Base-by-base conservation (phyloP, 1,139 yeast species). In the Protomyces pachydermus region DNA sequence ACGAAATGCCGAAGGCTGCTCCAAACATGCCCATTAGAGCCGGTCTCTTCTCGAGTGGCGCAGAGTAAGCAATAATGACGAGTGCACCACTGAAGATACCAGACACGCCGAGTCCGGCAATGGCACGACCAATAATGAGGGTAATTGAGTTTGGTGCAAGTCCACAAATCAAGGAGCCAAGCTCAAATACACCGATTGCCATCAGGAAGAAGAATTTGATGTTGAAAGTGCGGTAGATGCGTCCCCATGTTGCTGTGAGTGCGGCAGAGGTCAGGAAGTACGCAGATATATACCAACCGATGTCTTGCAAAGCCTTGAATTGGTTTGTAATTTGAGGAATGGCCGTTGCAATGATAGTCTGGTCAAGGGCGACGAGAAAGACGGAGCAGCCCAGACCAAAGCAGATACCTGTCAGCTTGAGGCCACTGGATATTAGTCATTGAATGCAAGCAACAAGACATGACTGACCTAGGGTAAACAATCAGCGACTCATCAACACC, bases 81-180 rank as follows among this genome's bases (percentile, higher is more conserved):
- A 81, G 78, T 10, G 82, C 84, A 76, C 86, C 77, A 1, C 85
- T 79, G 68, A 83, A 84, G 48, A 86, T 80, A 8, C 88, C 88
- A 48, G 89, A 87, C 9, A 87, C 91, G 18, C 93, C 93, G 58
- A 84, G 71, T 64, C 95, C 95, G 57, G 86, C 85, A 48, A 87
- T 76, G 4, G 85, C 85, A 69, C 93, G 78, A 0, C 91, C 91
- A 0, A 84, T 89, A 67, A 87, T 84, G 64, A 87, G 74, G 78
- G 82, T 80, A 68, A 79, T 77, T 83, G 86, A 84, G 51, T 78
- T 78, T 14, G 73, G 77, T 0, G 91, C 78, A 2, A 85, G 72
- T 0, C 85, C 91, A 45, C 84, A 78, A 3, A 86, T 74, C 60
- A 60, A 53, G n/a, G 64, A 60, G 16, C 64, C 64, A 25, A 60